Base-by-base conservation (phyloP, 352 stramenopile species). In the Pythium scleroteichum region DNA sequence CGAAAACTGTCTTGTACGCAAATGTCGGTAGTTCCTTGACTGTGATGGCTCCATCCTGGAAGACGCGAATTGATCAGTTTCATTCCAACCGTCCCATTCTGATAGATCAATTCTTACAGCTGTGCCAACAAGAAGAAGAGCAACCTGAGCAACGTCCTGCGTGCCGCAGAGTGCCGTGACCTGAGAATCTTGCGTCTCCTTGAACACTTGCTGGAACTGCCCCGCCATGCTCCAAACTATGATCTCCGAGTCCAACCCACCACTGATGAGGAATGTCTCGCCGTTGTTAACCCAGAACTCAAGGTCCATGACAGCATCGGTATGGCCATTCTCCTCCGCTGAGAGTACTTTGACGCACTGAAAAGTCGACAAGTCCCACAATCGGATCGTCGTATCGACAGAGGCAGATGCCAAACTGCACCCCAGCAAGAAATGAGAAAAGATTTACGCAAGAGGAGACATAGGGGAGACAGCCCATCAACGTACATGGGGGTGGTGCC, bases 201-300 rank as follows among this genome's bases (percentile, higher is more conserved):
- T 87, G 65, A 91, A 95, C 27, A 94, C 66, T 63, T 92, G 82
- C 66, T 79, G 63, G 65, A 94, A 93, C 14, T 84, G 82, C 20
- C 79, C 82, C 19, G 77, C 72, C 50, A 95, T 78, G 45, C 79
- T 76, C 86, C 86, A 95, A 29, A 95, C 82, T 32, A 92, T 91
- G 58, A 95, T 82, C 63, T 94, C 79, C n/a, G 68, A 74, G 52
- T 95, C 86, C 47, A 93, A 59, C 26, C 82, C 84, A 50, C 80
- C 82, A 41, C 83, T 93, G 51, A 95, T 93, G 33, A 95, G 79
- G 66, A 90, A 95, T n/a, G 79, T 87, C 70, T 95, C 86, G 59
- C 70, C 79, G 27, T 84, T 72, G 68, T 92, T 94, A 39, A 92
- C 82, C 86, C 84, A 95, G 51, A 95, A 87, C 54, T 94, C 85